Base-by-base conservation (phyloP, 768 basidiomycete species). In the Pulveroboletus sp. region DNA sequence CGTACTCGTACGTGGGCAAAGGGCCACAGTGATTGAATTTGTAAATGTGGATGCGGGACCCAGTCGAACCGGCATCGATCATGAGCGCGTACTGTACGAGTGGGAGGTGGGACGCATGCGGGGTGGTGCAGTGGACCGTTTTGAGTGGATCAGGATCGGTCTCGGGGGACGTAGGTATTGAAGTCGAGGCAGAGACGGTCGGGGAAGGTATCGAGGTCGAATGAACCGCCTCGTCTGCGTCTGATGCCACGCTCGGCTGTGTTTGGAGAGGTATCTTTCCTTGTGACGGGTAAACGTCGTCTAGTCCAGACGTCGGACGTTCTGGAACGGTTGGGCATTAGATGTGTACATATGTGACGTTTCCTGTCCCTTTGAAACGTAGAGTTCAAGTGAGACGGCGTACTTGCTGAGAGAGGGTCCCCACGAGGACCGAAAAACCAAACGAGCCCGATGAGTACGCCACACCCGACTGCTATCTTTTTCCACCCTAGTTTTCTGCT, bases 61-160 rank as follows among this genome's bases (percentile, higher is more conserved):
- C 96, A 0, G 93, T 96, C 15, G 94, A 97, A 21, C 96, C 96
- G 1, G 96, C 95, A 68, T 99, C 96, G 71, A 98, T 89, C 84
- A 97, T 96, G 61, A 98, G 79, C 0, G 92, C 93, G 68, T 89
- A 99, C 66, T 93, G 91, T 11, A 95, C 86, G 50, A 95, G 74
- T 0, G 78, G 76, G 43, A 73, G 62, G 45, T 68, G 60, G 1
- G 76, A 57, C 13, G 68, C 69, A 65, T 82, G 68, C 0, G 91
- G 80, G 0, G 66, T 48, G 0, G 76, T 77, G 71, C 93, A 97
- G 71, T 83, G 71, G 0, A 83, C 79, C 1, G 92, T 93, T 54
- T 77, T 78, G 32, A 77, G 67, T 0, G 81, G 85, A 69, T 95
- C 81, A 0, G 84, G 80, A 61, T 94, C 91, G 15, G 80, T 78